Conservation (phyloP, 805 yeast species). For the Yarrowia sp. region DNA sequence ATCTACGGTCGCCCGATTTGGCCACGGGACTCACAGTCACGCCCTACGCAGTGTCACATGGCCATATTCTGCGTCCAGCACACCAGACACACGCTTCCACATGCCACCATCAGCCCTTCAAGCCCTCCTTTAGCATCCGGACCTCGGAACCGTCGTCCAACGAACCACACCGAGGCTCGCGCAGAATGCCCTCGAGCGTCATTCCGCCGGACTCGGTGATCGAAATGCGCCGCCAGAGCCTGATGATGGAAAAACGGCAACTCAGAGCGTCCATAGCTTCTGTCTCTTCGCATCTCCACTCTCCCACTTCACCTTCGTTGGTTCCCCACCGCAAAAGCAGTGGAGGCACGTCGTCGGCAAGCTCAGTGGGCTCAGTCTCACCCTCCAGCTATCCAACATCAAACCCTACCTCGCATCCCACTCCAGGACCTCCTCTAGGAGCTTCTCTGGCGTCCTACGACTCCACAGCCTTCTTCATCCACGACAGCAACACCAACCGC, state of each 20-base stretch:
- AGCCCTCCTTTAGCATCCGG: constrained; percentile 24
- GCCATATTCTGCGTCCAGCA: constrained; percentile 39
- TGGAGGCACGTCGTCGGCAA: constrained; percentile 12
- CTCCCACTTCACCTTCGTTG: constrained; percentile 20
- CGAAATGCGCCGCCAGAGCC: constrained; percentile 35
- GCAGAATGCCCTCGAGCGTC: constrained; percentile 34
- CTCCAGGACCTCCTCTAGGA: constrained; percentile 25
- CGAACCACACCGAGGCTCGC: not conserved
- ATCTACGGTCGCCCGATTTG: not conserved
- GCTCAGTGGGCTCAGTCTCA: constrained; percentile 20
- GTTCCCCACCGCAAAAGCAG: constrained; percentile 23
- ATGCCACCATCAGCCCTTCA: constrained; percentile 28
- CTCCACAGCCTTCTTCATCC: constrained; percentile 68
- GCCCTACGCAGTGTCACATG: constrained; percentile 47
- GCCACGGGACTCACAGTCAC: constrained; percentile 42
- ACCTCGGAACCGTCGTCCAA: constrained; percentile 10
- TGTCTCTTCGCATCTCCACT: constrained; percentile 17
- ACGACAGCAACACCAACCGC: constrained; percentile 49
- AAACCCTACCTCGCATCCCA: constrained; percentile 18
- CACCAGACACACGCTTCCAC: constrained; percentile 9
- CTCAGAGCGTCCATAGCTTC: constrained; percentile 21
- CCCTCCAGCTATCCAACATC: constrained; percentile 27
- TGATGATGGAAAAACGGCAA: constrained; percentile 37
- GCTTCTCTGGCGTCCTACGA: constrained; percentile 47
- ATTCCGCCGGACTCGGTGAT: constrained; percentile 33